These are phyloP conservation scores for Magnaporthiopsis rhizophila DNA, from an alignment of 2,329 filamentous ascomycete genomes.

Conservation along the genomic window DNA sequence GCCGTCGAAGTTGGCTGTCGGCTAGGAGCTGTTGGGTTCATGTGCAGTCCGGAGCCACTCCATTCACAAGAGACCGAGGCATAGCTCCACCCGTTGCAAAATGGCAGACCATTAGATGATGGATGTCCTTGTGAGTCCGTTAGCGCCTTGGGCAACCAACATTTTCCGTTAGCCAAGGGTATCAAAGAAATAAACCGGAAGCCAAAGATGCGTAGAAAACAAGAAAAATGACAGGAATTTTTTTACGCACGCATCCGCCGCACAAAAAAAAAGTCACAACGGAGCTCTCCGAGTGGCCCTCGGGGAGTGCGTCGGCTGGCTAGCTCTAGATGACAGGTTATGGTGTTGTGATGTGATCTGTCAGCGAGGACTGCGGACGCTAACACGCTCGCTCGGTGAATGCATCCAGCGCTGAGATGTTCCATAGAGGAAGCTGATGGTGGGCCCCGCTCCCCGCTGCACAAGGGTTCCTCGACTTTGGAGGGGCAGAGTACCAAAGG, in stretches of 20 bases:
- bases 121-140: not conserved
- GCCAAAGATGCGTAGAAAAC: not conserved
- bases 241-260: slow-evolving; percentile 12
- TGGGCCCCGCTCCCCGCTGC: not conserved
- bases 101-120: not conserved
- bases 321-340: not conserved
- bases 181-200: not conserved
- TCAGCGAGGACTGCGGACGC: not conserved
- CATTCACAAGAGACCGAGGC: not conserved
- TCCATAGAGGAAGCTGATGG: not conserved
- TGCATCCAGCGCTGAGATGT: not conserved
- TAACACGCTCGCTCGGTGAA: not conserved
- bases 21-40: too few species aligned
- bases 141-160: too few species aligned
- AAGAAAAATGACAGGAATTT: not conserved
- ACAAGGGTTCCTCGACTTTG: too few species aligned
- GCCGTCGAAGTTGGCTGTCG: too few species aligned
- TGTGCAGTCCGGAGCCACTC: too few species aligned
- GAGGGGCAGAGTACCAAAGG: not conserved
- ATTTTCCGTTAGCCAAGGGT: too few species aligned
- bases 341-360: not conserved
- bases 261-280: slow-evolving; percentile 12
- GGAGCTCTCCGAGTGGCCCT: not conserved
- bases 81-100: slow-evolving; percentile 5
- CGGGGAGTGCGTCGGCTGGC: not conserved